Evolutionary conservation across 1,284 basidiomycete species (phyloP).

Genomic region (Tilletia horrida): DNA sequence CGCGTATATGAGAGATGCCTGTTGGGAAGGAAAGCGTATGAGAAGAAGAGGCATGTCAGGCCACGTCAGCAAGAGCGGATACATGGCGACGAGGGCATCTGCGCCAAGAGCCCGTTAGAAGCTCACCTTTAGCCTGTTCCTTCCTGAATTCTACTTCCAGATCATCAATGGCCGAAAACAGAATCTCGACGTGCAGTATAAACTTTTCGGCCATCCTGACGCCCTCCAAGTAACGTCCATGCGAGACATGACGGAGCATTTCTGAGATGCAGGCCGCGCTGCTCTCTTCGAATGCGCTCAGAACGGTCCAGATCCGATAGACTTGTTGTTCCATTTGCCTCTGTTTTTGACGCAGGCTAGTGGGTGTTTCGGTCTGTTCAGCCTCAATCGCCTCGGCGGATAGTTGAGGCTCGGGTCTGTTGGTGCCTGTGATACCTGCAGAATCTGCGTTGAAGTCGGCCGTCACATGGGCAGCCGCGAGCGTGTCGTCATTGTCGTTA

Average conservation of each 20-base stretch:
- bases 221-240: constrained; percentile 89
- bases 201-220: constrained; percentile 98
- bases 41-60: no score
- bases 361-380: constrained; percentile 68
- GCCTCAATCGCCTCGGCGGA: constrained; percentile 61
- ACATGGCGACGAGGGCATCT: no score
- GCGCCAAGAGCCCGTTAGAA: neutral
- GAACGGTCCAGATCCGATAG: constrained; percentile 97
- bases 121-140: constrained; percentile 68
- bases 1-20: constrained; percentile 91
- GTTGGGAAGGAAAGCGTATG: neutral
- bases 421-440: neutral
- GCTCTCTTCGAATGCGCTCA: constrained; percentile 96
- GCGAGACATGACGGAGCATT: constrained; percentile 92
- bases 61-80: neutral
- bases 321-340: constrained; percentile 94
- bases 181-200: constrained; percentile 94
- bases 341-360: constrained; percentile 85
- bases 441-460: neutral
- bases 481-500: neutral
- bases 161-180: constrained; percentile 96
- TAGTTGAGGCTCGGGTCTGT: constrained; percentile 17
- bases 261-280: constrained; percentile 99
- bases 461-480: neutral
- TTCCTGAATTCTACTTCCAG: constrained; percentile 84